Evolutionary conservation across 108 stramenopile genomes (phyloP).

Genomic region (Cyclotella baltica): DNA sequence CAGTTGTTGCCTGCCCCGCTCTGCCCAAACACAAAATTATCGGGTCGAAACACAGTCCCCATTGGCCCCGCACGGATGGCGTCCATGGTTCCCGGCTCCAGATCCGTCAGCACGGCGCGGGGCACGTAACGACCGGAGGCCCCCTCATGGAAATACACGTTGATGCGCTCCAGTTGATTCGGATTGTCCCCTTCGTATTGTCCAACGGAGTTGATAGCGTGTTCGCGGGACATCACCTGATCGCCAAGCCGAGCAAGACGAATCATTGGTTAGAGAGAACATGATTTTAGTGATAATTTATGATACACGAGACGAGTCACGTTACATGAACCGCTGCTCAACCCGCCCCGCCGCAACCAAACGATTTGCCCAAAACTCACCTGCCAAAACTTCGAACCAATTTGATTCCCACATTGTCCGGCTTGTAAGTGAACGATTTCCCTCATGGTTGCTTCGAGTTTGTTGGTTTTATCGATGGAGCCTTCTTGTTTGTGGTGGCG

Average conservation of each 20-base stretch:
- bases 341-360: background rate
- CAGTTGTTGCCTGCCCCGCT: slow-evolving; percentile 89
- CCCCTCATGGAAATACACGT: slow-evolving; percentile 88
- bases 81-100: slow-evolving; percentile 90
- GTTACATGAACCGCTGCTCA: background rate
- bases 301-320: too few relatives aligned
- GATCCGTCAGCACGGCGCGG: slow-evolving; percentile 79
- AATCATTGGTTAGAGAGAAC: background rate
- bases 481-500: background rate
- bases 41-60: slow-evolving; percentile 84
- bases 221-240: slow-evolving; percentile 84
- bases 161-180: slow-evolving; percentile 87
- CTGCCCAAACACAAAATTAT: slow-evolving; percentile 90
- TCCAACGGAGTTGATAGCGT: slow-evolving; percentile 74
- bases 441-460: slow-evolving; percentile 78
- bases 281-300: too few relatives aligned
- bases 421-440: slow-evolving; percentile 99
- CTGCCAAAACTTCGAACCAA: slow-evolving; percentile 98
- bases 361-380: slow-evolving; percentile 29
- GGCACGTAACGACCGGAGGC: slow-evolving; percentile 84
- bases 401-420: slow-evolving; percentile 97
- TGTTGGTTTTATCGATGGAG: background rate
- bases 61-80: slow-evolving; percentile 81
- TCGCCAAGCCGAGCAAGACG: background rate
- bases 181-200: slow-evolving; percentile 68